These are phyloP conservation scores for Phaseolus coccineus DNA, from an alignment of 331 rosid genomes.

Conservation along the genomic window DNA sequence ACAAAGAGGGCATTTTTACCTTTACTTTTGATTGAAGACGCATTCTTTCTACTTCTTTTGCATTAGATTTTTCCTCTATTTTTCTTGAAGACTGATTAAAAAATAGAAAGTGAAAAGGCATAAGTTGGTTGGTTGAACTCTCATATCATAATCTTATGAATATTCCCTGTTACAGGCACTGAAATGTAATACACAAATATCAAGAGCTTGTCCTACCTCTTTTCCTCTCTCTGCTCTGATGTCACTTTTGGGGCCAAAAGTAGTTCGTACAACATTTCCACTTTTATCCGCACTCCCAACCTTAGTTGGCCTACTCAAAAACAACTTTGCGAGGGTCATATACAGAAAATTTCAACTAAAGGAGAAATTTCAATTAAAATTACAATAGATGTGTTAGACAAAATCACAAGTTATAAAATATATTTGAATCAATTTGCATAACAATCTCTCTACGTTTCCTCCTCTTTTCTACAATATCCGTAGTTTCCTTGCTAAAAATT, in stretches of 20 bases:
- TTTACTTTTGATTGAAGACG: conserved; percentile 62
- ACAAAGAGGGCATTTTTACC: conserved; percentile 64
- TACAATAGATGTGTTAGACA: conserved; percentile 12
- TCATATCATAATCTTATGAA: conserved; percentile 34
- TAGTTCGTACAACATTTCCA: conserved; percentile 51
- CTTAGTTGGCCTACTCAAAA: conserved; percentile 67
- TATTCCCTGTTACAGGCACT: background rate
- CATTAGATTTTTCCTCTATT: conserved; percentile 50
- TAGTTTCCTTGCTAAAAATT: background rate
- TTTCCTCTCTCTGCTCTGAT: conserved; percentile 58
- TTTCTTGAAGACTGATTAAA: conserved; percentile 56
- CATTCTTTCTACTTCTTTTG: conserved; percentile 49
- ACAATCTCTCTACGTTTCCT: conserved; percentile 1
- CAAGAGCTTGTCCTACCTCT: conserved; percentile 57
- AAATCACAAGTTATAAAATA: conserved; percentile 28
- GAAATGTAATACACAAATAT: background rate
- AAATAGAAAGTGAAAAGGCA: conserved; percentile 29
- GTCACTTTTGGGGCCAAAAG: conserved; percentile 58
- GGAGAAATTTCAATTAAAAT: conserved; percentile 26
- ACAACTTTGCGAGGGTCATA: conserved; percentile 37
- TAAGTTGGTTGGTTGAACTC: conserved; percentile 33
- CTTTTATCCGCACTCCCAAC: conserved; percentile 56
- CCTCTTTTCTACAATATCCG: conserved; percentile 28
- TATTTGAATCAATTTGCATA: background rate
- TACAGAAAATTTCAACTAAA: background rate